Base-by-base conservation (phyloP, 2,329 filamentous ascomycete species). In the Talaromyces sp. region DNA sequence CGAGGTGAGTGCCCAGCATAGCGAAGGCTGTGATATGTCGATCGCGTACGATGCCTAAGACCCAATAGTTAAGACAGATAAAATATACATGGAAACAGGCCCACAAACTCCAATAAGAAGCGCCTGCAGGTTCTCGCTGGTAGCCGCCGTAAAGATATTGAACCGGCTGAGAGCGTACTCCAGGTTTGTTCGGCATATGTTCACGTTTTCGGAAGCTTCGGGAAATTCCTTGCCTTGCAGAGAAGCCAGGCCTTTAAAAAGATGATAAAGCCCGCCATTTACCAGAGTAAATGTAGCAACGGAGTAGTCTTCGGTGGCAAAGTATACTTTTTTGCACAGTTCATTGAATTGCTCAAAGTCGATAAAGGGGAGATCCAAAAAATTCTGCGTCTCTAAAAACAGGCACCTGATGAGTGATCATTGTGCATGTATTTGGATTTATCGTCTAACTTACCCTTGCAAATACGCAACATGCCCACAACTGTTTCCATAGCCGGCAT, bases 1-100 rank as follows among this genome's bases (percentile, higher is more conserved):
- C 7, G 81, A 83, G 26, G 81, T 82, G 19, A 89, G 74, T n/a
- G 84, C 82, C 82, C 85, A 87, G n/a, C 84, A 84, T 3, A 89
- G 78, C 0, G 84, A 85, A 0, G 85, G 84, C 43, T 84, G 83
- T 3, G 84, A 86, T 14, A 82, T 78, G 63, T 88, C 85, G 54
- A 88, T 81, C 13, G 85, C 81, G 65, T 87, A 84, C n/a, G 84
- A 74, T 4, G 83, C 79, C 84, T 88, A 55, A 41, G 50, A 4
- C 38, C 43, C 17, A 8, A 27, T 31, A 24, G 38, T 66, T 7
- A 69, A 10, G 66, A 50, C 77, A 76, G 5, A 68, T 65, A 58
- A 67, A 70, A 54, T 62, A 67, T 8, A 68, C 63, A 65, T 64
- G 46, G 53, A 26, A 29, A 27, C 10, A 9, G 24, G 11, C 5